Evolutionary conservation across 1,139 yeast genomes (phyloP).

Genomic region (Blastobotrys apis): DNA sequence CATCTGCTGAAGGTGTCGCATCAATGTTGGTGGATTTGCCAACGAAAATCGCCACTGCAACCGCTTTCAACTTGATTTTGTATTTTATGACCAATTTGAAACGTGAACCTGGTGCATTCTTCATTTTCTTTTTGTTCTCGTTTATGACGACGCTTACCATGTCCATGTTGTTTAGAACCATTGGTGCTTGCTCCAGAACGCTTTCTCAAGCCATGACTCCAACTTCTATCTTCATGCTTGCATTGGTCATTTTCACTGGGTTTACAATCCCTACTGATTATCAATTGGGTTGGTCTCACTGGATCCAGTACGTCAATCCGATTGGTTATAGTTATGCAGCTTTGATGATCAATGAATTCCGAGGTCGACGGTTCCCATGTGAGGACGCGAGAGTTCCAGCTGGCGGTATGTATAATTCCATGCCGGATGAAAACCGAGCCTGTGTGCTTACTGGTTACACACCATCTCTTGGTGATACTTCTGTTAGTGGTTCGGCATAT

Average conservation of each 20-base stretch:
- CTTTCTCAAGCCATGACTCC: constrained; percentile 70
- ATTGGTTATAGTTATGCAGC: constrained; percentile 66
- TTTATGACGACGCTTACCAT: constrained; percentile 54
- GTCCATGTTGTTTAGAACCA: constrained; percentile 68
- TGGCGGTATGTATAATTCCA: constrained; percentile 44
- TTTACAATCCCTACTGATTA: constrained; percentile 63
- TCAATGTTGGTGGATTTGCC: constrained; percentile 67
- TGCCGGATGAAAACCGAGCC: constrained; percentile 42
- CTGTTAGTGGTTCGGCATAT: constrained; percentile 58
- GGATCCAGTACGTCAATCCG: constrained; percentile 75
- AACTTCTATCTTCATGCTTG: constrained; percentile 57
- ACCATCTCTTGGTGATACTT: constrained; percentile 41
- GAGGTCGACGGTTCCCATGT: constrained; percentile 44
- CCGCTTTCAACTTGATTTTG: constrained; percentile 55
- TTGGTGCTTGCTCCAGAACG: constrained; percentile 61
- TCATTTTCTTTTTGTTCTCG: constrained; percentile 56
- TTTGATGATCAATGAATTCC: constrained; percentile 60
- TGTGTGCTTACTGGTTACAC: constrained; percentile 56
- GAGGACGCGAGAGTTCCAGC: constrained; percentile 46
- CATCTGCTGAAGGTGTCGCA: constrained; percentile 73
- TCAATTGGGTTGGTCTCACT: constrained; percentile 74
- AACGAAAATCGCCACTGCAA: constrained; percentile 49
- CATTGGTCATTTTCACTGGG: constrained; percentile 68
- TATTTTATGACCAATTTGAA: constrained; percentile 68
- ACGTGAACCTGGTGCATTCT: constrained; percentile 63